Percentiles rank a stretch among this genome's conserved stretches.
Conservation (phyloP, 768 basidiomycete genomes). For the Leccinum arenicola region DNA sequence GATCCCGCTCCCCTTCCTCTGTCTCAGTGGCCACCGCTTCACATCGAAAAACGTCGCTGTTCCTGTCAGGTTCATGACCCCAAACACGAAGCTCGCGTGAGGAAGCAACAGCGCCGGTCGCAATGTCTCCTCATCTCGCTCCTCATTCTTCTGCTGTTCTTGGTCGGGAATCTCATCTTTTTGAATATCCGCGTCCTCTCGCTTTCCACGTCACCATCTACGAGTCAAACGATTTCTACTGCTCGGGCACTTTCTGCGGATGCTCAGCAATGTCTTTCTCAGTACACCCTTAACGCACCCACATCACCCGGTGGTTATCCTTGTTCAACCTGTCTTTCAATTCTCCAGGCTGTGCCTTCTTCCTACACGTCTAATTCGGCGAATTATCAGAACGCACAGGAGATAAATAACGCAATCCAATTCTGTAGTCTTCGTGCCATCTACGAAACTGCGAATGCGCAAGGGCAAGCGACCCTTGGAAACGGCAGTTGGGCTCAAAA, state of each 20-base stretch:
- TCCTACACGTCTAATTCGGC: conserved; percentile 28
- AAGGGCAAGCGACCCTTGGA: conserved; percentile 38
- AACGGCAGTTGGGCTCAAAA: conserved; percentile 46
- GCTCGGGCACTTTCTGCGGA: conserved; percentile 34
- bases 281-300: conserved; percentile 45
- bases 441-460: conserved; percentile 36
- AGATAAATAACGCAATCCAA: conserved; percentile 38
- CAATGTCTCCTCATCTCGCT: conserved; percentile 32
- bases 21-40: conserved; percentile 38
- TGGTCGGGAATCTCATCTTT: conserved; percentile 40
- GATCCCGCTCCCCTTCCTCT: conserved; percentile 23
- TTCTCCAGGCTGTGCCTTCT: conserved; percentile 37
- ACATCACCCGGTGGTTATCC: conserved; percentile 42
- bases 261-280: conserved; percentile 43
- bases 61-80: conserved; percentile 24
- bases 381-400: conserved; percentile 33
- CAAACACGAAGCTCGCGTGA: conserved; percentile 17
- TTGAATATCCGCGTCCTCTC: conserved; percentile 37
- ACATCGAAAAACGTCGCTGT: conserved; percentile 35
- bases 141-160: conserved; percentile 39
- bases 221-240: conserved; percentile 24
- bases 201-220: conserved; percentile 12
- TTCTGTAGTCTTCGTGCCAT: conserved; percentile 48
- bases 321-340: conserved; percentile 43
- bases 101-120: conserved; percentile 31